Evolutionary conservation across 352 stramenopile genomes (phyloP).

Genomic region (Globisporangium radiosum): DNA sequence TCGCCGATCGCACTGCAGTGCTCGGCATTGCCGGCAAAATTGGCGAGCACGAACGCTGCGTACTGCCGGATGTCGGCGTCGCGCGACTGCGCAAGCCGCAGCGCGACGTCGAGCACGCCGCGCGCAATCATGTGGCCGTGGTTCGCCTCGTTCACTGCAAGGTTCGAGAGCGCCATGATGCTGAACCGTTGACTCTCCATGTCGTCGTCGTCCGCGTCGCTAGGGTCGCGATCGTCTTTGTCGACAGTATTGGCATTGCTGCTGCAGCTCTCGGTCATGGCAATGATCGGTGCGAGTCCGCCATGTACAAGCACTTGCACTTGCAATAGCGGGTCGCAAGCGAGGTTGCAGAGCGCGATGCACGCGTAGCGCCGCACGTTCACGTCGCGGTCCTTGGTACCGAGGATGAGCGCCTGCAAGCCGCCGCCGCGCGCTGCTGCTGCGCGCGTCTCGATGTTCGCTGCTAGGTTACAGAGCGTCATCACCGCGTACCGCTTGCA

Average conservation of each 20-base stretch:
- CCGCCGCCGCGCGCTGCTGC: constrained; percentile 86
- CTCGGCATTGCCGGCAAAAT: constrained; percentile 87
- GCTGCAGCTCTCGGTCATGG: constrained; percentile 39
- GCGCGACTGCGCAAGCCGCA: constrained; percentile 59
- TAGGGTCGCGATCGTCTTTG: no score
- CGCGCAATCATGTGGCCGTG: constrained; percentile 88
- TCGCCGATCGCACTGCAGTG: constrained; percentile 86
- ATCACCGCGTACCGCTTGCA: constrained; percentile 93
- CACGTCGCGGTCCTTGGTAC: constrained; percentile 84
- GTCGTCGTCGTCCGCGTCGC: constrained; percentile 25
- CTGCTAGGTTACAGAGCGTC: constrained; percentile 93
- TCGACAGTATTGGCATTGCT: no score
- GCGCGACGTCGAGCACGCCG: constrained; percentile 76
- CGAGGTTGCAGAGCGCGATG: constrained; percentile 94
- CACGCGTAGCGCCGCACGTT: constrained; percentile 87
- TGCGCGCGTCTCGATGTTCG: constrained; percentile 88
- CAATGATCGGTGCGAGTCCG: constrained; percentile 82
- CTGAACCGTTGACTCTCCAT: constrained; percentile 87
- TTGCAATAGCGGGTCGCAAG: constrained; percentile 86
- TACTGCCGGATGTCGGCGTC: constrained; percentile 88
- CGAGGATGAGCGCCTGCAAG: constrained; percentile 88
- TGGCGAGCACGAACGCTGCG: constrained; percentile 90
- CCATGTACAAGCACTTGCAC: constrained; percentile 92
- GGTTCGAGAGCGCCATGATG: constrained; percentile 93
- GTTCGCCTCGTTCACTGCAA: constrained; percentile 92